A percentile compares a stretch with the other conserved stretches of the same genome.
These are phyloP conservation scores for Stipa capillata DNA, from an alignment of 176 grass and related monocot species.

Conservation along the genomic window DNA sequence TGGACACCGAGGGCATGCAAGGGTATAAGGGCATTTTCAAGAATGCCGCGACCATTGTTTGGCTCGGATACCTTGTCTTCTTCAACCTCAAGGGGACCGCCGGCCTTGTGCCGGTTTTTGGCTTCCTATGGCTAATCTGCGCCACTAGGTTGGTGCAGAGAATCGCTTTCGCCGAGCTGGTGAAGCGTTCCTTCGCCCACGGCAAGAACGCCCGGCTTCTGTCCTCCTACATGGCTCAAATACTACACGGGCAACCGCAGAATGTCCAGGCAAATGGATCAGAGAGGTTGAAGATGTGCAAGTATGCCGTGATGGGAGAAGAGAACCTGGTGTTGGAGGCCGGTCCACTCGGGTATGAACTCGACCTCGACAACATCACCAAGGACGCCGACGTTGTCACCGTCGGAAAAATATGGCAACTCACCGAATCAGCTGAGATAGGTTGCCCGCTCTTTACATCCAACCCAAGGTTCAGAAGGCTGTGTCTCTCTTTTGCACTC, in stretches of 20 bases:
- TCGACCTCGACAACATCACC: not conserved
- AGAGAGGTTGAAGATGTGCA: not conserved
- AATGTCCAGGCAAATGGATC: too few species aligned
- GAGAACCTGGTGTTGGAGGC: not conserved
- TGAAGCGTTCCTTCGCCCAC: not conserved
- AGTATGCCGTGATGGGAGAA: not conserved
- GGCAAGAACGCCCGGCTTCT: not conserved
- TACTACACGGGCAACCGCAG: not conserved
- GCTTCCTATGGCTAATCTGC: not conserved
- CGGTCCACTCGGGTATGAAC: not conserved
- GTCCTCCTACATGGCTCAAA: too few species aligned
- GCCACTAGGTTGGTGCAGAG: not conserved
- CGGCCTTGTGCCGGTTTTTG: not conserved
- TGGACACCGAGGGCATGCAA: too few species aligned
- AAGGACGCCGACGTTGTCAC: not conserved
- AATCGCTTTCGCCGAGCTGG: not conserved
- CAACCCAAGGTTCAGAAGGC: not conserved
- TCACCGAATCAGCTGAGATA: too few species aligned
- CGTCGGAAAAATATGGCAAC: not conserved
- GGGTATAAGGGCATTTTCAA: too few species aligned
- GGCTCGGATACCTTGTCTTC: not conserved
- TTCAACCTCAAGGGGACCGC: not conserved
- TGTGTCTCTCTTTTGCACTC: conserved; percentile 14
- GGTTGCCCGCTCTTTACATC: too few species aligned
- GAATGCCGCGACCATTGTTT: not conserved